Evolutionary conservation across 441 rosid species (phyloP).

Genomic region (Aquilaria agallochum): DNA sequence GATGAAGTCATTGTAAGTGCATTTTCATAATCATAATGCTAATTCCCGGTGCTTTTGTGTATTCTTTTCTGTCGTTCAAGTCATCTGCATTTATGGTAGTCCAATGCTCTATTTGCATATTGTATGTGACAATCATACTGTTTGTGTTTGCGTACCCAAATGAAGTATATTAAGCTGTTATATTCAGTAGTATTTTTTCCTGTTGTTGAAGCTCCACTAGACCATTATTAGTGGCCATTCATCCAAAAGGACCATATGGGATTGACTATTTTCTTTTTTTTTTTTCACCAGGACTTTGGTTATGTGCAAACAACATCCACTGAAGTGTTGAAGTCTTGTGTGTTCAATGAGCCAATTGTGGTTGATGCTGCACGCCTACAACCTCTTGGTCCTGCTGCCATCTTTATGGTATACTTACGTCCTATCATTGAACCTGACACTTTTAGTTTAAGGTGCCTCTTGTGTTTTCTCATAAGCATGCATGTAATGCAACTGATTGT

Average conservation of each 20-base stretch:
- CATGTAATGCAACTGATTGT: slow-evolving; percentile 16
- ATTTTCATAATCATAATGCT: slow-evolving; percentile 1
- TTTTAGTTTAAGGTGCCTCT: background rate
- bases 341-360: slow-evolving; percentile 85
- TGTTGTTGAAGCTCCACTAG: no score
- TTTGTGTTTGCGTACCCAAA: no score
- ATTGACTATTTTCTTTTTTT: slow-evolving; percentile 10
- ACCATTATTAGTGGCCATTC: no score
- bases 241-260: background rate
- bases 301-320: slow-evolving; percentile 85
- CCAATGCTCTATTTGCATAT: no score
- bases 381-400: slow-evolving; percentile 85
- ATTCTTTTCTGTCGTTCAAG: no score
- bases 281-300: slow-evolving; percentile 68
- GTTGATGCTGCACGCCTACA: slow-evolving; percentile 76
- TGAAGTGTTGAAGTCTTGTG: slow-evolving; percentile 67
- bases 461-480: slow-evolving; percentile 3
- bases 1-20: slow-evolving; percentile 92
- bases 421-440: slow-evolving; percentile 1
- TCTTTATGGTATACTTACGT: slow-evolving; percentile 60
- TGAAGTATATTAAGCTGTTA: no score
- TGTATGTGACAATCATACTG: no score
- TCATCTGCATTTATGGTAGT: no score
- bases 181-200: no score
- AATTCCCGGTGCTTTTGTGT: no score